Conservation (phyloP, 768 basidiomycete genomes). For the Psilocybe tampanensis region DNA sequence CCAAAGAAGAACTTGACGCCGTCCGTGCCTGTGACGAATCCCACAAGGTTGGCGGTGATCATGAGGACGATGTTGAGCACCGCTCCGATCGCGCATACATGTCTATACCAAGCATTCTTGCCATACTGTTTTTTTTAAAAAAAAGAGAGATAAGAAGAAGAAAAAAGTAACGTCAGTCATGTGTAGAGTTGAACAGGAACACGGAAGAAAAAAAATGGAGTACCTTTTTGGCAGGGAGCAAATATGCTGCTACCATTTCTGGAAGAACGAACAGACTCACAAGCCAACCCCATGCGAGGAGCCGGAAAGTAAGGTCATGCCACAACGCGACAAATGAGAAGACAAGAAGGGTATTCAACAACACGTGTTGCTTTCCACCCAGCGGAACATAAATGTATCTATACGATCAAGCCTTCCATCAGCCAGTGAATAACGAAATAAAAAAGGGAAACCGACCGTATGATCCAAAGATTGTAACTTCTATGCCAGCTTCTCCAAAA, state of each 20-base stretch:
- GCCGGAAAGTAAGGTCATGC: slow-evolving; percentile 89
- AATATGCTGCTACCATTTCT: slow-evolving; percentile 64
- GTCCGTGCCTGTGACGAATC: slow-evolving; percentile 90
- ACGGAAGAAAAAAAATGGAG: slow-evolving; percentile 17
- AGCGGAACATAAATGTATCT: slow-evolving; percentile 96
- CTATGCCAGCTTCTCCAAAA: slow-evolving; percentile 99
- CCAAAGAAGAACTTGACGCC: slow-evolving; percentile 69
- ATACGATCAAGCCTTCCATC: background rate
- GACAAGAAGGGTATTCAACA: slow-evolving; percentile 72
- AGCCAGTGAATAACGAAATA: background rate
- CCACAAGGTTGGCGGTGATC: slow-evolving; percentile 92
- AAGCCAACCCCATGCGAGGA: slow-evolving; percentile 97
- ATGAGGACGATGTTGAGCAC: slow-evolving; percentile 85
- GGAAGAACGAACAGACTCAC: slow-evolving; percentile 89
- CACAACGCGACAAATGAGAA: slow-evolving; percentile 98
- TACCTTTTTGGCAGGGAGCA: slow-evolving; percentile 71
- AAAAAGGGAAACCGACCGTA: slow-evolving; percentile 53
- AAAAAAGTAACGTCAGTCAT: background rate
- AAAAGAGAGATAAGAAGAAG: background rate
- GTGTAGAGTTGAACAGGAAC: background rate
- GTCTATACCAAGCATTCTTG: slow-evolving; percentile 76
- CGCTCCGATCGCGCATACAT: slow-evolving; percentile 80
- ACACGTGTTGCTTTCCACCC: slow-evolving; percentile 61
- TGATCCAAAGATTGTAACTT: slow-evolving; percentile 94
- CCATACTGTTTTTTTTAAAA: slow-evolving; percentile 55